Evolutionary conservation across 495 filamentous ascomycete species (phyloP), one percentile per base, ranked within the genome.

Genomic region (Chaetomium tenue): DNA sequence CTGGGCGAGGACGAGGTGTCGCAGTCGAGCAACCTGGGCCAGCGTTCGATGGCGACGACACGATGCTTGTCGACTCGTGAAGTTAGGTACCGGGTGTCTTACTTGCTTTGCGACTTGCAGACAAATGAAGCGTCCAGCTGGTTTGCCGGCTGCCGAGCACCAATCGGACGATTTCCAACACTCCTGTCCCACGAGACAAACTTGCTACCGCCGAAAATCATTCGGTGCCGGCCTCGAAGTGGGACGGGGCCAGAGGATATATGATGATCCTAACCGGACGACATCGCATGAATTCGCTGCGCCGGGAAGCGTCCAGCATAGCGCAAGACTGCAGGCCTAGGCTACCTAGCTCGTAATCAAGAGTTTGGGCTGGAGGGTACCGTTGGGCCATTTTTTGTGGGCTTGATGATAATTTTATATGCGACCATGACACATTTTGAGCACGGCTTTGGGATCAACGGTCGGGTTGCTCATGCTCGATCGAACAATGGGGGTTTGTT

Each of bases 1-100:
- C 90, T 48, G 94, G 94, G 12, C 84, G 94, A 73, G 94, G 92
- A 13, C 83, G 95, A 67, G 94, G 94, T 26, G 85, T 93, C 8
- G 75, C 76, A 48, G 79, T 86, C 13, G 75, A 89, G 54, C 87
- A 91, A 53, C 68, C 74, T 4, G 79, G 74, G 42, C 74, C 70
- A 22, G 72, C 75, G 0, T 76, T 77, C 39, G 86, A 85, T 62
- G 93, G 92, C n/a, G 93, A 97, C 77, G 92, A 97, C 77, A 96
- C 91, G 23, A 96, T 96, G 91, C 81, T 91, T 78, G 70, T 86
- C 61, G 82, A 85, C 70, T 78, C 66, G 72, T 70, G 71, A 66
- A 26, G 47, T 9, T 18, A 20, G 12, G 33, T 20, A 9, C 5
- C 8, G 26, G 16, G 16, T 33, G 33, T 28, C 5, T 16, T 37